These are phyloP conservation scores for Sclerotinia spermophila DNA, from an alignment of 2,329 filamentous ascomycete genomes.

Conservation along the genomic window DNA sequence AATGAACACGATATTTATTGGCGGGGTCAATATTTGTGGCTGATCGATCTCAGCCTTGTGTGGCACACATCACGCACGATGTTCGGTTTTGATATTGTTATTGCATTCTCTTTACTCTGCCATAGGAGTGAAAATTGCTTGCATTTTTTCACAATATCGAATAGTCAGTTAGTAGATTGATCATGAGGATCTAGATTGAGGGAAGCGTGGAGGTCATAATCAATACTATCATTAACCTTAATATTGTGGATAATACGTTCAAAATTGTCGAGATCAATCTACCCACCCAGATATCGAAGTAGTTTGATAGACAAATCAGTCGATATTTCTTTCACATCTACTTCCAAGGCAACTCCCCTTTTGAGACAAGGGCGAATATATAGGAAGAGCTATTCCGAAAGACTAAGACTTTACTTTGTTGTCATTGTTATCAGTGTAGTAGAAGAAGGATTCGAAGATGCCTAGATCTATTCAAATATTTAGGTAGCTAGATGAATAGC, in stretches of 20 bases:
- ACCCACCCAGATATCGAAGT: not conserved
- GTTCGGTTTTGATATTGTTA: not conserved
- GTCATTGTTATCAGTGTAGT: not conserved
- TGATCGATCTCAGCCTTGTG: not conserved
- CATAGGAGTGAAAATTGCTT: not conserved
- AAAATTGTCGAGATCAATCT: not conserved
- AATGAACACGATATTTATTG: not conserved
- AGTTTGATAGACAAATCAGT: not conserved
- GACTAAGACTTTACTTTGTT: not conserved
- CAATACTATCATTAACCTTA: too few species aligned
- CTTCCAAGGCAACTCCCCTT: not conserved
- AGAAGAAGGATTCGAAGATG: not conserved
- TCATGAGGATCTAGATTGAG: not conserved
- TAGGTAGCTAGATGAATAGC: not conserved
- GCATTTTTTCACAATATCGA: not conserved
- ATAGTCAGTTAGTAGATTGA: not conserved
- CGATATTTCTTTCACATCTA: not conserved
- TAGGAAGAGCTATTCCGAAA: not conserved
- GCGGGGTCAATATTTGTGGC: constrained; percentile 5
- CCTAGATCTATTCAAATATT: not conserved
- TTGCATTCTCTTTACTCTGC: not conserved
- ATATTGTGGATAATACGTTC: not conserved
- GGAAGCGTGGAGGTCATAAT: not conserved
- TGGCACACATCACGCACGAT: not conserved
- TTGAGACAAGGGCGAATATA: too few species aligned